A percentile compares a stretch with the other conserved stretches of the same genome.
These are phyloP conservation scores for Camelina hispida DNA, from an alignment of 345 rosid species.

Conservation along the genomic window DNA sequence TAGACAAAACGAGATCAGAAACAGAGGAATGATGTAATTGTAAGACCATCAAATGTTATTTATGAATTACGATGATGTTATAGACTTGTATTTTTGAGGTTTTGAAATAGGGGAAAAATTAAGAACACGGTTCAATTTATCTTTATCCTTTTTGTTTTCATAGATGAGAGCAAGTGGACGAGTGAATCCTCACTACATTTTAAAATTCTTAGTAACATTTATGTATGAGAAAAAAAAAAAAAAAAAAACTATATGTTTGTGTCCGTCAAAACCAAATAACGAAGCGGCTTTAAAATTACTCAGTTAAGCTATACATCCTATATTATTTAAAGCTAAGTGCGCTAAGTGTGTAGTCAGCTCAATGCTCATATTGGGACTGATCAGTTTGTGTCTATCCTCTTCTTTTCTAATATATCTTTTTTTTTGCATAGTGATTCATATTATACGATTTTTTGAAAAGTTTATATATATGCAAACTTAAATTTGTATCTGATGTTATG, in stretches of 20 bases:
- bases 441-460: no score
- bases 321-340: neutral
- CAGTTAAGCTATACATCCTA: neutral
- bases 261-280: neutral
- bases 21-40: neutral
- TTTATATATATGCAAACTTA: neutral
- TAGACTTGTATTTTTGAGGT: neutral
- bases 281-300: neutral
- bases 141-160: neutral
- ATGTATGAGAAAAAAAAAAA: neutral
- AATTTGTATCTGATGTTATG: neutral
- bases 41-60: slow-evolving; percentile 1
- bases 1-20: neutral
- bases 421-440: neutral
- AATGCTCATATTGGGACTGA: neutral
- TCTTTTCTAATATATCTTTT: neutral
- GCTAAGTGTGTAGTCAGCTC: neutral
- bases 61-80: slow-evolving; percentile 4
- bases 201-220: neutral
- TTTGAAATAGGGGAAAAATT: neutral
- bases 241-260: slow-evolving; percentile 17
- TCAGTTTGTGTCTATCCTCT: neutral
- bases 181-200: slow-evolving; percentile 20
- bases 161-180: slow-evolving; percentile 12
- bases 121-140: neutral